Evolutionary conservation across 768 basidiomycete species (phyloP).

Genomic region (Crepidotus variabilis): DNA sequence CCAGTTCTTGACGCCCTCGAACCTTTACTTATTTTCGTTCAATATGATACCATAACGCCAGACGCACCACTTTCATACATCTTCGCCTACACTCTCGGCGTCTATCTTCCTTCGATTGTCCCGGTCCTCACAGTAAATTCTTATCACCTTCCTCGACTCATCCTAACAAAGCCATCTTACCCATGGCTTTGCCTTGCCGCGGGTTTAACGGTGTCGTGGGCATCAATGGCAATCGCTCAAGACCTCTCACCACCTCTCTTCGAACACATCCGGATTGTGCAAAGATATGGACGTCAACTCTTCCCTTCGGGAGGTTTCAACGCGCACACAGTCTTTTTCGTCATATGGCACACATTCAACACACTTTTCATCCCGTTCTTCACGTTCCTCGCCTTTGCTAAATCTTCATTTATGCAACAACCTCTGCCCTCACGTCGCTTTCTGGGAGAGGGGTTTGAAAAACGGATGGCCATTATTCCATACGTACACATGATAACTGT

Average conservation of each 20-base stretch:
- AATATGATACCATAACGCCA: conserved; percentile 13
- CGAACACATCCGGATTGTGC: conserved; percentile 9
- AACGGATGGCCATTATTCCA: conserved; percentile 10
- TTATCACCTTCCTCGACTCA: not conserved
- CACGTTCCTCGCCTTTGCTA: conserved; percentile 13
- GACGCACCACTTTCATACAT: conserved; percentile 14
- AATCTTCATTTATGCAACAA: conserved; percentile 7
- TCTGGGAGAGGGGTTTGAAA: not conserved
- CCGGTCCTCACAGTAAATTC: not conserved
- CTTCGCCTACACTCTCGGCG: conserved; percentile 15
- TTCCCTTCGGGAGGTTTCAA: conserved; percentile 14
- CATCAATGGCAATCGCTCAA: conserved; percentile 5
- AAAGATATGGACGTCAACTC: conserved; percentile 6
- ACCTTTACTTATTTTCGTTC: conserved; percentile 5
- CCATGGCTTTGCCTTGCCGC: not conserved
- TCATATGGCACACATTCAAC: conserved; percentile 15
- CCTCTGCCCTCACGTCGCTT: not conserved
- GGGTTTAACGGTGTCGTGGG: not conserved
- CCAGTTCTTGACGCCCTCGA: conserved; percentile 2
- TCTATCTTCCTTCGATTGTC: not conserved
- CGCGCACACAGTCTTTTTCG: conserved; percentile 13
- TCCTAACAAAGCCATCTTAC: not conserved
- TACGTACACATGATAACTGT: conserved; percentile 19
- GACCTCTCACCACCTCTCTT: conserved; percentile 5
- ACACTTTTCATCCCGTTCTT: conserved; percentile 12